Conservation (phyloP, 345 rosid genomes). For the Leavenworthia alabamica region DNA sequence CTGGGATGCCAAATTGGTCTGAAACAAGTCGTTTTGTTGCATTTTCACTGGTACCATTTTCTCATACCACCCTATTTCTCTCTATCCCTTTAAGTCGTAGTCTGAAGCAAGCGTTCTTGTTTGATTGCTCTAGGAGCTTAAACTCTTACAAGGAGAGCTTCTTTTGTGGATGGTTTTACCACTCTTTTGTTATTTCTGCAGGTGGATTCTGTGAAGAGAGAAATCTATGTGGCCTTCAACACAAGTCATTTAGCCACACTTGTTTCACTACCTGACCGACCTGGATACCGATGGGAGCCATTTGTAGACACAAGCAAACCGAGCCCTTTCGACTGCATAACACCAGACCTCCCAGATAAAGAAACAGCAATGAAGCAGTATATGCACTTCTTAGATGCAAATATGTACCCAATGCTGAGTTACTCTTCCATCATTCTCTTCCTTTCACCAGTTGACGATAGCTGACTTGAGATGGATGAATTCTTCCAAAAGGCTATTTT, state of each 20-base stretch:
- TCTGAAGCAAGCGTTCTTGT: neutral
- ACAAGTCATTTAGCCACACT: conserved; percentile 60
- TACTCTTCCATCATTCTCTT: conserved; percentile 75
- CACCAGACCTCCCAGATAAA: conserved; percentile 52
- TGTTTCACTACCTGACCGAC: conserved; percentile 65
- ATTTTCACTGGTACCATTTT: conserved; percentile 61
- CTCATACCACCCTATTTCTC: neutral
- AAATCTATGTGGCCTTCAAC: conserved; percentile 81
- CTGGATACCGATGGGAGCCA: conserved; percentile 81
- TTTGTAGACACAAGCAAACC: conserved; percentile 84
- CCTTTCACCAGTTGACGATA: conserved; percentile 37
- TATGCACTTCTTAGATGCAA: conserved; percentile 67
- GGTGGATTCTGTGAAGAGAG: conserved; percentile 69
- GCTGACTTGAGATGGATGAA: neutral
- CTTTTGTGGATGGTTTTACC: neutral
- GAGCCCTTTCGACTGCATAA: conserved; percentile 70
- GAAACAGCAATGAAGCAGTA: conserved; percentile 56
- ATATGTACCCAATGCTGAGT: conserved; percentile 81
- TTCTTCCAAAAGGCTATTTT: neutral
- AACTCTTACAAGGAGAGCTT: neutral
- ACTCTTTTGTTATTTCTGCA: conserved; percentile 13
- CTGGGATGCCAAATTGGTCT: conserved; percentile 83
- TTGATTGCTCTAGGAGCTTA: neutral
- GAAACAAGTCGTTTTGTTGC: conserved; percentile 88
- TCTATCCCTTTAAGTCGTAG: neutral